Evolutionary conservation across 2,329 filamentous ascomycete genomes (phyloP).

Genomic region (Coniochaeta pulveracea): DNA sequence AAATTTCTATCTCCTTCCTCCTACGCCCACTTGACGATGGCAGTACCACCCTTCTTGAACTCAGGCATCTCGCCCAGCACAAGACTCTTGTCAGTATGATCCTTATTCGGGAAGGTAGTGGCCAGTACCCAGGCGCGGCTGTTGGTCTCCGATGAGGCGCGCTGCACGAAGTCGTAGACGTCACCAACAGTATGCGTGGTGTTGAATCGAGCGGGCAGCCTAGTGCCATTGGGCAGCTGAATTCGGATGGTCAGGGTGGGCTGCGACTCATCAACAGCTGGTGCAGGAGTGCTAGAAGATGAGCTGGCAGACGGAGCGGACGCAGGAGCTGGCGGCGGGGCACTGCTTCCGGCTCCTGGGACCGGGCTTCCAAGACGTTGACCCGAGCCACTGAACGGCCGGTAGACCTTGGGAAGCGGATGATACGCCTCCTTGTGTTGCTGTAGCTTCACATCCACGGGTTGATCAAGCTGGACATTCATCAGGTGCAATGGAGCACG

Average conservation of each 20-base stretch:
- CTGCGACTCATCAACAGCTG: conserved; percentile 49
- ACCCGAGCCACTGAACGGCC: conserved; percentile 61
- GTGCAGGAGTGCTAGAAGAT: conserved; percentile 18
- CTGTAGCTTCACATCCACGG: conserved; percentile 68
- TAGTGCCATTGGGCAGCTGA: conserved; percentile 66
- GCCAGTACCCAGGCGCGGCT: conserved; percentile 60
- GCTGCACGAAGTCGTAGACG: conserved; percentile 62
- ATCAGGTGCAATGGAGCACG: conserved; percentile 69
- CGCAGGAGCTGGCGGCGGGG: conserved; percentile 21
- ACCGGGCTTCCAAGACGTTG: conserved; percentile 68
- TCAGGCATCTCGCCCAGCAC: conserved; percentile 49
- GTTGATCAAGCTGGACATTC: conserved; percentile 63
- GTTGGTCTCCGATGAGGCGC: conserved; percentile 46
- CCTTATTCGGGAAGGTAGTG: conserved; percentile 76
- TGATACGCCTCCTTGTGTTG: conserved; percentile 67
- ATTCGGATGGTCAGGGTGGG: conserved; percentile 64
- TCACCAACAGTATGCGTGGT: conserved; percentile 66
- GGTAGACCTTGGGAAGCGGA: conserved; percentile 62
- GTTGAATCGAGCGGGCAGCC: conserved; percentile 73
- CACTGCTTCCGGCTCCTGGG: conserved; percentile 38
- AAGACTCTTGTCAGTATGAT: conserved; percentile 56
- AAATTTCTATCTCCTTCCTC: background rate
- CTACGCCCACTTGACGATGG: conserved; percentile 48
- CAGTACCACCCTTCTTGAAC: conserved; percentile 55
- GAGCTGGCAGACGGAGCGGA: conserved; percentile 14